Percentiles rank a stretch among this genome's conserved stretches.
phyloP scores from a whole-genome alignment of 768 basidiomycete genomes.

The Pleurotus salmoneostramineus region DNA sequence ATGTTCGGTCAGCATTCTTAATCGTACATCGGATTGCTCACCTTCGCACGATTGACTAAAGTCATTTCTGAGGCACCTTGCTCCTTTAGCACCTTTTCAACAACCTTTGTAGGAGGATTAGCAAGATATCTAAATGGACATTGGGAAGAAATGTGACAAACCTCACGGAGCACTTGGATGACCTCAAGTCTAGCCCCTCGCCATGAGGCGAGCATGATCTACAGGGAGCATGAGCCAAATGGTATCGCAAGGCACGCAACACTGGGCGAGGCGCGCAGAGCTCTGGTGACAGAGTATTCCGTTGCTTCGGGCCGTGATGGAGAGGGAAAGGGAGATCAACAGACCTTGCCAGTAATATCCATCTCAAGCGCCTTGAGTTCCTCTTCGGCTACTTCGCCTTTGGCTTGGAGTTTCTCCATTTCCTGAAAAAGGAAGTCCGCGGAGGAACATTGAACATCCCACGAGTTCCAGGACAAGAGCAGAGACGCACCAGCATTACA shows the following conservation, averaged over 20 bases:
- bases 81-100: conserved; percentile 85
- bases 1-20: not conserved
- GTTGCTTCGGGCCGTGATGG: not conserved
- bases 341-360: conserved; percentile 88
- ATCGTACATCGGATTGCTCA: conserved; percentile 22
- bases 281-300: not conserved
- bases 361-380: conserved; percentile 82
- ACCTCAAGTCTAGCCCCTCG: conserved; percentile 95
- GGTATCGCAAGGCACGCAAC: not conserved
- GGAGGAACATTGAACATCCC: not conserved
- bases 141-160: conserved; percentile 11
- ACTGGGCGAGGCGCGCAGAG: not conserved
- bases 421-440: conserved; percentile 46
- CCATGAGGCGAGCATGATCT: conserved; percentile 97
- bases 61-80: conserved; percentile 66
- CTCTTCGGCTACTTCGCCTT: conserved; percentile 86
- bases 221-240: not conserved
- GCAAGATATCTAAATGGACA: too few species aligned
- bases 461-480: not conserved
- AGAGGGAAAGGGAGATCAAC: conserved; percentile 10
- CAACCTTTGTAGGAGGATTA: conserved; percentile 39
- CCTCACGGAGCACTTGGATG: conserved; percentile 79
- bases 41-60: conserved; percentile 83
- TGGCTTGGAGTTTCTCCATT: conserved; percentile 86
- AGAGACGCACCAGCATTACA: conserved; percentile 53